Evolutionary conservation across 2,329 filamentous ascomycete genomes (phyloP).

Genomic region (Chaetothyriales sp.): DNA sequence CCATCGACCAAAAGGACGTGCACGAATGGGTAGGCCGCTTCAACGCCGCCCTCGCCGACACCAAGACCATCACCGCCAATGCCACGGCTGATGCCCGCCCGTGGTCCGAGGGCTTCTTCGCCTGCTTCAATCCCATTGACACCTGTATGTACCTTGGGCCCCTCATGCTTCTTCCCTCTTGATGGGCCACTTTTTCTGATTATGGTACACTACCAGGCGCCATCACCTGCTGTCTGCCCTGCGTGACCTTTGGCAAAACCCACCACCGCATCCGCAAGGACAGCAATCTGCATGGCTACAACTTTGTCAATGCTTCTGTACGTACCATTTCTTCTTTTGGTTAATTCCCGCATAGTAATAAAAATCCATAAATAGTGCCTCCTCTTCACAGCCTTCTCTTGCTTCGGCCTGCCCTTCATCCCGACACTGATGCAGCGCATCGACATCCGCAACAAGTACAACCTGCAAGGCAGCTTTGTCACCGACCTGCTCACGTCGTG

Average conservation of each 20-base stretch:
- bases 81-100: conserved; percentile 7
- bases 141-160: conserved; percentile 18
- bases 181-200: too few species aligned
- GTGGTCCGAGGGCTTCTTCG: conserved; percentile 22
- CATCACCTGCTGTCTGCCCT: conserved; percentile 20
- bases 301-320: conserved; percentile 19
- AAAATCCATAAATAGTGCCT: conserved; percentile 20
- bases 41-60: conserved; percentile 9
- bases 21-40: conserved; percentile 9
- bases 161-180: not conserved
- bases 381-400: conserved; percentile 22
- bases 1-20: conserved; percentile 6
- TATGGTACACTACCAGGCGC: conserved; percentile 12
- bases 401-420: conserved; percentile 25
- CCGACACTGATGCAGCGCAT: conserved; percentile 40
- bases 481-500: conserved; percentile 39
- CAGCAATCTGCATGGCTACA: conserved; percentile 19
- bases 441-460: conserved; percentile 41
- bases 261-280: conserved; percentile 20
- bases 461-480: conserved; percentile 36
- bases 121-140: conserved; percentile 21
- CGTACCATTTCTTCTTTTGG: not conserved
- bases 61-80: conserved; percentile 3
- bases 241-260: conserved; percentile 21
- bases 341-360: not conserved